Evolutionary conservation across 805 yeast species (phyloP).

Genomic region (Cyberlindnera galapagoensis): DNA sequence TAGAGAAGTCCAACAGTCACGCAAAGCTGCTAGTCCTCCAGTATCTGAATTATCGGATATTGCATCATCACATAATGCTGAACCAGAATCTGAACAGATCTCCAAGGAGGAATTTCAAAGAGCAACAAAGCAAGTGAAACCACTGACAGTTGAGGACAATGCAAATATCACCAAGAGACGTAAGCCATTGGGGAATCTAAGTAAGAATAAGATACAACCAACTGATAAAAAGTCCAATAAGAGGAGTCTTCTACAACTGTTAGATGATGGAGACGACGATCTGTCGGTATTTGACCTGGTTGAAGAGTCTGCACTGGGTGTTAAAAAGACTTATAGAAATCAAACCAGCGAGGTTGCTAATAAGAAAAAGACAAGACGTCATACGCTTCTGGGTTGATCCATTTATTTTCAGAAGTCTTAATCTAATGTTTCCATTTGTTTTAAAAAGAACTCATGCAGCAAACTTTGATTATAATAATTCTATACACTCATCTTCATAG

Average conservation of each 20-base stretch:
- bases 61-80: not conserved
- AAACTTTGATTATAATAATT: too few relatives aligned
- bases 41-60: not conserved
- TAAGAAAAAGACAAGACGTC: conserved; percentile 20
- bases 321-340: conserved; percentile 23
- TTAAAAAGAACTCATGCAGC: too few relatives aligned
- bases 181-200: conserved; percentile 16
- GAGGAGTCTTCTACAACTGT: conserved; percentile 7
- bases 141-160: conserved; percentile 18
- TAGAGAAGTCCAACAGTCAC: too few relatives aligned
- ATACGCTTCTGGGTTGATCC: conserved; percentile 17
- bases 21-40: too few relatives aligned
- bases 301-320: conserved; percentile 23
- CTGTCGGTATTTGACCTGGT: conserved; percentile 25
- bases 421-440: too few relatives aligned
- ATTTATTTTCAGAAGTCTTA: too few relatives aligned
- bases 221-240: conserved; percentile 1
- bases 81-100: conserved; percentile 1
- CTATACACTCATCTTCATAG: conserved; percentile 96
- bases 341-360: conserved; percentile 17
- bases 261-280: conserved; percentile 15
- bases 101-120: not conserved
- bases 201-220: conserved; percentile 16
- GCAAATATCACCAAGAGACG: conserved; percentile 23
- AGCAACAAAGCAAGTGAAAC: conserved; percentile 7